These are phyloP conservation scores for Cercophora newfieldiana DNA, from an alignment of 495 filamentous ascomycete species.

Conservation along the genomic window DNA sequence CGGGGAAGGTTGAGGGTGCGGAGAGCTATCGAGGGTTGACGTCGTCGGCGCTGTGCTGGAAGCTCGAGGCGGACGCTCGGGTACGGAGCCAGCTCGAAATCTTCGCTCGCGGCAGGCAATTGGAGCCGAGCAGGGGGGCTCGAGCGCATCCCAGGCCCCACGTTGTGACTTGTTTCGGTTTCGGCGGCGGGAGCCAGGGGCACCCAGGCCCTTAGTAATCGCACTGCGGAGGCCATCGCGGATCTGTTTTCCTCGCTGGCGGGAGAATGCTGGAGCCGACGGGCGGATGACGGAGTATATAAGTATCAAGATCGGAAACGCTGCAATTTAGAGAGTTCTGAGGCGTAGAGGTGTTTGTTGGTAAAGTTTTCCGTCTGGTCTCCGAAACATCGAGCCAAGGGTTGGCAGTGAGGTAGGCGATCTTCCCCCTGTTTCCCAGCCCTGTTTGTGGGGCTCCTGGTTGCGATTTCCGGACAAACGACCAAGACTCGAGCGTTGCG, in stretches of 20 bases:
- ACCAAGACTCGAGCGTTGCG: neutral
- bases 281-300: neutral
- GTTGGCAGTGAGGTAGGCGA: too few relatives aligned
- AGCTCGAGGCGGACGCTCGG: neutral
- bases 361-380: neutral
- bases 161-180: neutral
- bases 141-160: constrained; percentile 2
- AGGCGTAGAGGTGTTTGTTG: neutral
- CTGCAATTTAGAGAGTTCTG: neutral
- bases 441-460: neutral
- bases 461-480: neutral
- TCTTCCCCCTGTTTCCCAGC: neutral
- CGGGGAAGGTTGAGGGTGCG: neutral
- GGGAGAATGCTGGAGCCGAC: neutral
- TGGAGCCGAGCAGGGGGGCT: constrained; percentile 3
- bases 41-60: neutral
- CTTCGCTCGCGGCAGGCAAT: neutral
- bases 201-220: constrained; percentile 38
- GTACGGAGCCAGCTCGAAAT: constrained; percentile 17
- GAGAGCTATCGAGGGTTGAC: neutral
- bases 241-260: neutral
- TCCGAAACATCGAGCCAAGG: neutral
- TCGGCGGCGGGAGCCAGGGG: constrained; percentile 3
- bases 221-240: constrained; percentile 13
- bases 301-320: neutral